These are phyloP conservation scores for Xylaria sp. DNA, from an alignment of 2,329 filamentous ascomycete species.

Conservation along the genomic window DNA sequence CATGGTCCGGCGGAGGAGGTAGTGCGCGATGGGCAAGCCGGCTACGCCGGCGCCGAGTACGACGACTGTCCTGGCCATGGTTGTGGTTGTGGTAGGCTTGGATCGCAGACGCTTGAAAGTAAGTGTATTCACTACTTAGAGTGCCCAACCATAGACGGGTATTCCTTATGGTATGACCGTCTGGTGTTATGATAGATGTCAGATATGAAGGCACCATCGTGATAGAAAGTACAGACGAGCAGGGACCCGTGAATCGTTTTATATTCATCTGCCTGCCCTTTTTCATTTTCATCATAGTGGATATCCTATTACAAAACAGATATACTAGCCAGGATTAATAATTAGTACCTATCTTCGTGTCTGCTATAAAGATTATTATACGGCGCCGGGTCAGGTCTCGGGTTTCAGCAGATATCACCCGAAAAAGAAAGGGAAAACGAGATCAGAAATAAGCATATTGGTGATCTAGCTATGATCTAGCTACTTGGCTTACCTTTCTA, in stretches of 20 bases:
- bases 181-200: background rate
- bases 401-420: too few relatives aligned
- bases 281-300: background rate
- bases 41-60: slow-evolving; percentile 62
- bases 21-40: slow-evolving; percentile 61
- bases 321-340: too few relatives aligned
- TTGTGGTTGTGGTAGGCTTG: slow-evolving; percentile 24
- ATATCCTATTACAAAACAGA: background rate
- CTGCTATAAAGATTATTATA: too few relatives aligned
- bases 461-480: too few relatives aligned
- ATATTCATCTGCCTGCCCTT: background rate
- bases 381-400: too few relatives aligned
- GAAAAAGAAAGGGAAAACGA: background rate
- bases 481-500: too few relatives aligned
- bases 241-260: background rate
- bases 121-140: background rate
- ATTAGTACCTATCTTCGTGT: too few relatives aligned
- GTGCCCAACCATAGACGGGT: background rate
- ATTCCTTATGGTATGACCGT: background rate
- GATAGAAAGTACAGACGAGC: background rate
- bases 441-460: background rate
- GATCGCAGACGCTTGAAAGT: background rate
- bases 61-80: slow-evolving; percentile 55
- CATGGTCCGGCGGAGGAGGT: slow-evolving; percentile 59
- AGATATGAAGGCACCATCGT: background rate